A percentile compares a stretch with the other conserved stretches of the same genome.
Conservation (phyloP, 768 basidiomycete genomes). For the Multifurca ochricompacta region DNA sequence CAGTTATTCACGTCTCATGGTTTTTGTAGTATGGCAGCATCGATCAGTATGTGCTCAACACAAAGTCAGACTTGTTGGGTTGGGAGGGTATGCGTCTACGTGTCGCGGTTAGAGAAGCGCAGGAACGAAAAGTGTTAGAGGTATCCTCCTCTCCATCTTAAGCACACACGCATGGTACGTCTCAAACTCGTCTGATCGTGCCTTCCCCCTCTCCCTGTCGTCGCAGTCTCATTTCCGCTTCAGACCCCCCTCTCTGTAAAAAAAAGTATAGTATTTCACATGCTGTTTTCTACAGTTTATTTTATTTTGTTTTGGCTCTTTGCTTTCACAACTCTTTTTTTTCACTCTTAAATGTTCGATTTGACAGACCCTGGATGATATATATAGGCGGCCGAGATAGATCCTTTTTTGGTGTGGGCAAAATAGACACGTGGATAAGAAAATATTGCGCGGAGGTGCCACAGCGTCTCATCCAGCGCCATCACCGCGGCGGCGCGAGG, state of each 20-base stretch:
- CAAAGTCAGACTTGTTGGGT: conserved; percentile 32
- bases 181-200: not conserved
- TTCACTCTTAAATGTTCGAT: not conserved
- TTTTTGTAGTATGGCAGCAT: conserved; percentile 27
- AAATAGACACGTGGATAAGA: not conserved
- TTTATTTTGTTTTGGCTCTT: too few relatives aligned
- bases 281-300: not conserved
- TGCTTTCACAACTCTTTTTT: not conserved
- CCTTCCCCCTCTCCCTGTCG: too few relatives aligned
- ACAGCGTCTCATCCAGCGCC: conserved; percentile 1
- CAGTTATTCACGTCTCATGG: not conserved
- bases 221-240: conserved; percentile 7
- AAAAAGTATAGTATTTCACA: conserved; percentile 4
- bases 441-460: not conserved
- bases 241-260: conserved; percentile 11
- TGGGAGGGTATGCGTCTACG: conserved; percentile 38
- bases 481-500: not conserved
- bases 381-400: too few relatives aligned
- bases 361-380: not conserved
- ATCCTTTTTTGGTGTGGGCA: not conserved
- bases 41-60: conserved; percentile 38
- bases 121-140: conserved; percentile 8
- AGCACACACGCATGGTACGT: conserved; percentile 2
- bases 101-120: conserved; percentile 29
- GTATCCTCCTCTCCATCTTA: not conserved